Percentiles rank a stretch among this genome's conserved stretches.
Evolutionary conservation across 192 early-diverging fungal species (phyloP).

Genomic region (Podila clonocystis): DNA sequence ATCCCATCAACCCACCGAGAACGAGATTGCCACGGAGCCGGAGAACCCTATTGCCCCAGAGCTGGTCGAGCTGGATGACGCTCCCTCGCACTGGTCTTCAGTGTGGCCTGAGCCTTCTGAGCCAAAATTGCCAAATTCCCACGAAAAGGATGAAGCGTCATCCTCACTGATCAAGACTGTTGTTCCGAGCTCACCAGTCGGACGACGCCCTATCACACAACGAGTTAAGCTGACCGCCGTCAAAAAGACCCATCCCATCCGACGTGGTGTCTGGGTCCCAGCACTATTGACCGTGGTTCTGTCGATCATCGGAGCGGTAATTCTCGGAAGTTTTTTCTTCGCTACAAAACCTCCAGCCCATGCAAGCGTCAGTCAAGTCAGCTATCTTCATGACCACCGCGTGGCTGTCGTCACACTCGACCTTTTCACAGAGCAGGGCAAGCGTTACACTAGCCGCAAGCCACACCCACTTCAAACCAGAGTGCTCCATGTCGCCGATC

Average conservation of each 20-base stretch:
- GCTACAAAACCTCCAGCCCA: background rate
- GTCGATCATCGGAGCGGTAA: background rate
- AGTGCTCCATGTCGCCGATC: slow-evolving; percentile 11
- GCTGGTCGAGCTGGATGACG: no score
- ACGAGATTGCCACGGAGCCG: background rate
- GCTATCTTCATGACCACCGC: background rate
- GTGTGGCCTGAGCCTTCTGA: no score
- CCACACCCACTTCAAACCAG: slow-evolving; percentile 14
- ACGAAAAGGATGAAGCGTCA: no score
- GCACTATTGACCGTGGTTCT: background rate
- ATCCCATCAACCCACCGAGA: background rate
- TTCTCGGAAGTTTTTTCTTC: background rate
- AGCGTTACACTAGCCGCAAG: slow-evolving; percentile 11
- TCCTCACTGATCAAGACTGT: no score
- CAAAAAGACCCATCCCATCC: no score
- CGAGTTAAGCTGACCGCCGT: no score
- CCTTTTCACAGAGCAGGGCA: background rate
- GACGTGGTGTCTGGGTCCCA: background rate
- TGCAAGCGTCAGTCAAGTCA: background rate
- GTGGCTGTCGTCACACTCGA: background rate
- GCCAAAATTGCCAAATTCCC: no score
- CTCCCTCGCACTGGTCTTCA: no score
- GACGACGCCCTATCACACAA: no score
- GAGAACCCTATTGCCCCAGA: background rate
- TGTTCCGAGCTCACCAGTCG: no score